These are phyloP conservation scores for Seminavis robusta DNA, from an alignment of 108 stramenopile genomes.

Conservation along the genomic window DNA sequence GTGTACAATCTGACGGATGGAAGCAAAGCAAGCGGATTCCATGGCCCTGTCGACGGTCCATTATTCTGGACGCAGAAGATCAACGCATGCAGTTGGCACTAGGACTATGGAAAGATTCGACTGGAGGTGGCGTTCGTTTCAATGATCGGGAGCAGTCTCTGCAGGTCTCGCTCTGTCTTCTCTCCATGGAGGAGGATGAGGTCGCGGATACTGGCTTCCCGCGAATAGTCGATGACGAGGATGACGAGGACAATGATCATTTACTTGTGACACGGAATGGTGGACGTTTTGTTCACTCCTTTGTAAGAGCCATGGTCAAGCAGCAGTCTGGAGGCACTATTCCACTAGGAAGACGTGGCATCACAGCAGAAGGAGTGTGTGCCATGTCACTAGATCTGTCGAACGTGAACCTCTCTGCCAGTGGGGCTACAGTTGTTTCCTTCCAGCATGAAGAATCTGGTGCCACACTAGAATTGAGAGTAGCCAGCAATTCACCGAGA, in stretches of 20 bases:
- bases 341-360: too few species aligned
- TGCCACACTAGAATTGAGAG: too few species aligned
- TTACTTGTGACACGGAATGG: constrained; percentile 13
- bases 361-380: too few species aligned
- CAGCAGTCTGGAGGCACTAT: too few species aligned
- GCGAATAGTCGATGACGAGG: constrained; percentile 5
- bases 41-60: constrained; percentile 48
- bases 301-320: too few species aligned
- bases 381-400: too few species aligned
- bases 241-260: constrained; percentile 6
- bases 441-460: too few species aligned
- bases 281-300: constrained; percentile 8
- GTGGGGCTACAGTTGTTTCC: too few species aligned
- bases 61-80: constrained; percentile 53
- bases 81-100: constrained; percentile 51
- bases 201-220: constrained; percentile 57
- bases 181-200: constrained; percentile 73
- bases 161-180: constrained; percentile 39
- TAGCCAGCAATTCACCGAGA: too few species aligned
- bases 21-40: constrained; percentile 1
- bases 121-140: too few species aligned
- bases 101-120: constrained; percentile 9
- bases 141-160: constrained; percentile 10
- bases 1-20: constrained; percentile 22
- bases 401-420: too few species aligned